Conservation (phyloP, 305 asterid genomes). For the Nicotiana rustica region DNA sequence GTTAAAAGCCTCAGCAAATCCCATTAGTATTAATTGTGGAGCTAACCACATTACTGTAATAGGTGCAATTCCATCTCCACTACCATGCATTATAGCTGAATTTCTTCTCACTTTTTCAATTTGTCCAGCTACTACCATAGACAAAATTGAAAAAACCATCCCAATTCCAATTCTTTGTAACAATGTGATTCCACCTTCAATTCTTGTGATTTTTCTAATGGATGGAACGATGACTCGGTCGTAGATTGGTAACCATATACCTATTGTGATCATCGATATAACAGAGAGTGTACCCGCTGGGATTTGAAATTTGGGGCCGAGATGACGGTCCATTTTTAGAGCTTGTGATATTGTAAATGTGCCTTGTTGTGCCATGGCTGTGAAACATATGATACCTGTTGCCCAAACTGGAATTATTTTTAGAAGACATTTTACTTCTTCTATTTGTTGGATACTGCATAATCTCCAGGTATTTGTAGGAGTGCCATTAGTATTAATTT, state of each 20-base stretch:
- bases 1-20: conserved; percentile 87
- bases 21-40: conserved; percentile 89
- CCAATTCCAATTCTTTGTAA: conserved; percentile 88
- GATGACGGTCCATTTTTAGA: conserved; percentile 72
- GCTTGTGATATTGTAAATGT: conserved; percentile 79
- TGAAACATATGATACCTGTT: conserved; percentile 70
- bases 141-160: conserved; percentile 56
- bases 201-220: conserved; percentile 49
- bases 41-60: conserved; percentile 79
- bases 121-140: conserved; percentile 70
- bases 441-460: conserved; percentile 65
- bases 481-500: conserved; percentile 52
- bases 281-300: conserved; percentile 66
- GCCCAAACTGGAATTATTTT: conserved; percentile 77
- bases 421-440: conserved; percentile 75
- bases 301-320: conserved; percentile 64
- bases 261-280: conserved; percentile 76
- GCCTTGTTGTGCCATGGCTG: conserved; percentile 68
- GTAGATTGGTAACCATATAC: conserved; percentile 71
- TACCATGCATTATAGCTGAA: conserved; percentile 42
- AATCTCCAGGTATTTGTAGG: conserved; percentile 60
- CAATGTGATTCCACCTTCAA: conserved; percentile 76
- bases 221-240: conserved; percentile 70
- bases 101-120: conserved; percentile 61
- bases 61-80: conserved; percentile 57